These are phyloP conservation scores for Petunia secreta DNA, from an alignment of 257 asterid genomes.

Conservation along the genomic window DNA sequence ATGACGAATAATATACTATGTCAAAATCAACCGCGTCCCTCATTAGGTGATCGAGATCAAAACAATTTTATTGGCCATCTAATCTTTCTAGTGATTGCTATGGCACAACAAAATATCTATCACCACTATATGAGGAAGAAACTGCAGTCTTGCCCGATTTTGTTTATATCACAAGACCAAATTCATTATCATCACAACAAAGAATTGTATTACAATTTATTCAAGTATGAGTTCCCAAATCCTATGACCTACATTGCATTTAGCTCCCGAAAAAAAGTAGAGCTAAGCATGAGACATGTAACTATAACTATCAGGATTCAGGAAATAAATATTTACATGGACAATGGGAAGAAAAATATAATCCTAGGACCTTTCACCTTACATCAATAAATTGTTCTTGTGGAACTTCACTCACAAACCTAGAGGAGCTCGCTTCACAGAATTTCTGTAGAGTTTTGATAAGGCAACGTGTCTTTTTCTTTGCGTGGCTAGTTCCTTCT, in stretches of 20 bases:
- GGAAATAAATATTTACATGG: conserved; percentile 22
- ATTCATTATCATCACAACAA: neutral
- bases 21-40: neutral
- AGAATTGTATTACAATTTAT: conserved; percentile 3
- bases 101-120: neutral
- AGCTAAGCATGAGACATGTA: conserved; percentile 17
- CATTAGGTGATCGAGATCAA: neutral
- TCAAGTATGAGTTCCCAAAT: conserved; percentile 20
- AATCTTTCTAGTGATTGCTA: neutral
- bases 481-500: conserved; percentile 63
- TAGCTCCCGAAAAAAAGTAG: conserved; percentile 32
- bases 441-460: conserved; percentile 64
- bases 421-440: conserved; percentile 47
- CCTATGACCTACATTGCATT: conserved; percentile 21
- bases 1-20: too few relatives aligned
- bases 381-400: conserved; percentile 50
- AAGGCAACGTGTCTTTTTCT: conserved; percentile 56
- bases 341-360: neutral
- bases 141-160: neutral
- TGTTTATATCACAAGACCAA: neutral
- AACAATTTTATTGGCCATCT: neutral
- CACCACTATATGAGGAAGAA: neutral
- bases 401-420: conserved; percentile 40
- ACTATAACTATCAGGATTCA: conserved; percentile 15
- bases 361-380: conserved; percentile 33